Base-by-base conservation (phyloP, 495 filamentous ascomycete species). In the Trichoderma parareesei region DNA sequence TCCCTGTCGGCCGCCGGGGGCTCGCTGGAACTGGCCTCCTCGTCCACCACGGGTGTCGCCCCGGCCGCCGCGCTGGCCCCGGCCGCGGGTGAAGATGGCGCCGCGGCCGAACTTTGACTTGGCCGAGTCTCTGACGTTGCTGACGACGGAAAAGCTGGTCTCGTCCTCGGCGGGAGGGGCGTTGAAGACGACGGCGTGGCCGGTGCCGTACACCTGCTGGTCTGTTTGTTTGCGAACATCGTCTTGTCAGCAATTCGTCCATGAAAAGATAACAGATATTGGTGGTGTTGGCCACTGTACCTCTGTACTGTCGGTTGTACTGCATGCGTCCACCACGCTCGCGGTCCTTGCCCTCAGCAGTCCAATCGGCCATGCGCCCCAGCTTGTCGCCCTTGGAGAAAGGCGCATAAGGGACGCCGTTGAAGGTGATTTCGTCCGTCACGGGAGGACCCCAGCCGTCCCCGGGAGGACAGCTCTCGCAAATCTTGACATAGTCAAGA, bases 321-420 rank as follows among this genome's bases (percentile, higher is more conserved):
- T 90, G 89, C 71, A 91, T 88, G 71, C 94, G 79, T 61, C 91
- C 90, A 59, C 88, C 87, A 60, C 93, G 82, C 65, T 92, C 86
- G 66, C 88, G 78, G 14, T 96, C 93, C 78, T 97, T 97, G 68
- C 89, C 86, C 68, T 97, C 94, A n/a, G 87, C 73, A 10, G 93
- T 96, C 95, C 95, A 98, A 78, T 98, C 94, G 20, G 94, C 94
- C 94, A 98, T 98, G 69, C 94, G 92, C 63, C 95, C 94, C 38
- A 98, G 81, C 82, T 98, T 98, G 82, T 98, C 94, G 69, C 91
- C 91, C 81, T 98, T 98, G 66, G 92, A 97, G 80, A 92, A 98
- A 57, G 95, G 93, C 60, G 93, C 93, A 69, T 97, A 98, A 4
- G 94, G 94, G 41, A 98, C 92, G 72, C 95, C 94, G 71, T 93